A percentile compares a stretch with the other conserved stretches of the same genome.
phyloP scores from a whole-genome alignment of 106 monocot genomes.

The Vanilla planifolia region DNA sequence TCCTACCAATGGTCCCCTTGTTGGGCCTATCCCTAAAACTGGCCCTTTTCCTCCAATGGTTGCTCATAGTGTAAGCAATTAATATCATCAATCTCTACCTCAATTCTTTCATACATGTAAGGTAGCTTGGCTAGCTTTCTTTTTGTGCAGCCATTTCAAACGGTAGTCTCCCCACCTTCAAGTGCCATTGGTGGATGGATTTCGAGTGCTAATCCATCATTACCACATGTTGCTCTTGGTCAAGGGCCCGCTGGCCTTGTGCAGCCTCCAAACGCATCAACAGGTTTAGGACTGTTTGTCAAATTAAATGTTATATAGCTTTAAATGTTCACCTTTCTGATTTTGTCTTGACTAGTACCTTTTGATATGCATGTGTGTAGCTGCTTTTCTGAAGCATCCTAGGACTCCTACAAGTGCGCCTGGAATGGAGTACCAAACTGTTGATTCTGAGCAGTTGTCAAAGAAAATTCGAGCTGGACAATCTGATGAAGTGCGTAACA shows the following conservation, averaged over 20 bases:
- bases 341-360: neutral
- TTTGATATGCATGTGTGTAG: constrained; percentile 19
- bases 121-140: neutral
- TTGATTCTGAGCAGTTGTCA: constrained; percentile 87
- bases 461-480: constrained; percentile 95
- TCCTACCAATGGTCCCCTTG: constrained; percentile 61
- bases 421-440: constrained; percentile 87
- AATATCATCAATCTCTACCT: neutral
- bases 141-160: constrained; percentile 77
- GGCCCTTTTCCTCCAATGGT: constrained; percentile 79
- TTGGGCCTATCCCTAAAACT: constrained; percentile 74
- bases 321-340: neutral
- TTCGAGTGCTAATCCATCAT: constrained; percentile 69
- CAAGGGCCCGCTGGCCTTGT: constrained; percentile 81
- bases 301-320: too few species aligned
- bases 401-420: constrained; percentile 72
- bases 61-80: constrained; percentile 63
- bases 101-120: neutral
- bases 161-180: constrained; percentile 79
- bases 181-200: constrained; percentile 96
- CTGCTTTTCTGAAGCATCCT: constrained; percentile 87
- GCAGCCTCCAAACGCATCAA: constrained; percentile 48
- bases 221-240: constrained; percentile 78
- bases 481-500: constrained; percentile 69
- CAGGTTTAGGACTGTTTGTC: constrained; percentile 25